These are phyloP conservation scores for Cryptococcus hybrid DNA, from an alignment of 1,284 basidiomycete genomes.

Conservation along the genomic window DNA sequence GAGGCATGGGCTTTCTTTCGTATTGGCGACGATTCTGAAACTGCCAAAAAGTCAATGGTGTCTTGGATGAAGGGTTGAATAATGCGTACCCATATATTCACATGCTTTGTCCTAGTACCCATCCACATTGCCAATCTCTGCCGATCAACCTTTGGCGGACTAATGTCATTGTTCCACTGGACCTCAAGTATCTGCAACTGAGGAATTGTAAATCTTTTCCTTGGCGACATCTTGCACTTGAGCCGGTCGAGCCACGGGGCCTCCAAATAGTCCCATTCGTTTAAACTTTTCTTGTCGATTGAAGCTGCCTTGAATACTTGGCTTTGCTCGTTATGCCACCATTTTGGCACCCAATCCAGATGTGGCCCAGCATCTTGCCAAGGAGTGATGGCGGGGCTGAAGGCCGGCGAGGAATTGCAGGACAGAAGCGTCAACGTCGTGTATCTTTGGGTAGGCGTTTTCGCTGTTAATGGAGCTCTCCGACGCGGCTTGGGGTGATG, in stretches of 20 bases:
- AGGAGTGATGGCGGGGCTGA: not conserved
- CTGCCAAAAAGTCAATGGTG: constrained; percentile 1
- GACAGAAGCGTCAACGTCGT: not conserved
- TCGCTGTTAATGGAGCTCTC: no score
- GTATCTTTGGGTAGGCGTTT: not conserved
- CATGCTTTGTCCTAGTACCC: constrained; percentile 22
- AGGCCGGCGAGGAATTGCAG: not conserved
- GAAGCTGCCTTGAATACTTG: not conserved
- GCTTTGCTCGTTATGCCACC: not conserved
- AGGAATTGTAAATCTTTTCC: not conserved
- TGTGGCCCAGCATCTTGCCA: not conserved
- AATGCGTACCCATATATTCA: constrained; percentile 20
- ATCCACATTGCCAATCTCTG: constrained; percentile 23
- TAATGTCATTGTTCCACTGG: constrained; percentile 18
- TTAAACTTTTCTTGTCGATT: not conserved
- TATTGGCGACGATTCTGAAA: constrained; percentile 28
- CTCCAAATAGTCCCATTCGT: not conserved
- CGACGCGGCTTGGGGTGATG: no score
- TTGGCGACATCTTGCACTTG: not conserved
- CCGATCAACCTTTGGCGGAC: constrained; percentile 19
- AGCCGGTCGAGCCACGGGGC: not conserved
- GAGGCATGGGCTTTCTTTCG: not conserved
- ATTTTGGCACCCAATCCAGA: not conserved
- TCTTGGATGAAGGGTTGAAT: not conserved
- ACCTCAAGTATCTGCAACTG: constrained; percentile 13